phyloP scores from a whole-genome alignment of 179 eudicot genomes.

The Nepenthes alata region DNA sequence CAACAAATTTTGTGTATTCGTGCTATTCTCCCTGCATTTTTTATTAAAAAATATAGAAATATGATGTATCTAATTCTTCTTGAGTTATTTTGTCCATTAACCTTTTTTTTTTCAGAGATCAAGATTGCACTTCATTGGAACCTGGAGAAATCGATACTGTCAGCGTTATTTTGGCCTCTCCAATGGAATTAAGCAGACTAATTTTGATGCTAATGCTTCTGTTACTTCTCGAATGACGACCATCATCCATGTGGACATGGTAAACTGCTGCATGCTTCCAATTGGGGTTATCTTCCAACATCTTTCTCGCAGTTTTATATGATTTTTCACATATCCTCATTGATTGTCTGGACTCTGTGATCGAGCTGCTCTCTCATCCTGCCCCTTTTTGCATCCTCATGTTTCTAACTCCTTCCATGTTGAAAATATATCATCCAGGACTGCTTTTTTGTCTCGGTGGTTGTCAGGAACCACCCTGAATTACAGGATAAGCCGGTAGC shows the following conservation, averaged over 20 bases:
- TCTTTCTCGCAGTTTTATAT: background rate
- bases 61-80: too few species aligned
- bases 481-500: constrained; percentile 78
- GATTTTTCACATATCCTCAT: background rate
- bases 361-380: background rate
- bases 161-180: constrained; percentile 47
- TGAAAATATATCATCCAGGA: constrained; percentile 42
- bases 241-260: constrained; percentile 90
- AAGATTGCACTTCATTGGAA: constrained; percentile 91
- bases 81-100: background rate
- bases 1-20: too few species aligned
- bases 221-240: constrained; percentile 22
- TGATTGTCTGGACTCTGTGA: background rate
- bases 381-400: background rate
- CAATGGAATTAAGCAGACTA: constrained; percentile 20
- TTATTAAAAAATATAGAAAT: too few species aligned
- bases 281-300: background rate
- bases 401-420: background rate
- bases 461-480: constrained; percentile 62
- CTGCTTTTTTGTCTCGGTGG: constrained; percentile 88
- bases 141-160: constrained; percentile 95
- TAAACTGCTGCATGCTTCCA: constrained; percentile 11
- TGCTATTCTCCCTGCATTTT: too few species aligned
- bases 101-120: constrained; percentile 47
- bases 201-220: constrained; percentile 23